phyloP scores from a whole-genome alignment of 1,284 basidiomycete species.

The Hemileccinum hortonii region DNA sequence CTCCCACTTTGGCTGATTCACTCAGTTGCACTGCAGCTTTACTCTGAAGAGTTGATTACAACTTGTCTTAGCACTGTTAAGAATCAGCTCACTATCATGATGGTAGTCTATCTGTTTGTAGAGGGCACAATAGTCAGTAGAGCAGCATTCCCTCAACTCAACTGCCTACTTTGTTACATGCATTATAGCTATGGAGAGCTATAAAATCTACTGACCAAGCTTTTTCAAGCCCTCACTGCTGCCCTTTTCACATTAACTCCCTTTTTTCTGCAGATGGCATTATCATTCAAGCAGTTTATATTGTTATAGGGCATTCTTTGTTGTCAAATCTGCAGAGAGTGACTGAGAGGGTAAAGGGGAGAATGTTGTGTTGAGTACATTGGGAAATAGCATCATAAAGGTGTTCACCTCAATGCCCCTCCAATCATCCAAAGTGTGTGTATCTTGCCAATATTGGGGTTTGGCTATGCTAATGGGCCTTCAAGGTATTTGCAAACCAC shows the following conservation, averaged over 20 bases:
- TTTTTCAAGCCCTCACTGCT: conserved; percentile 65
- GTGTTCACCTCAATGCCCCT: conserved; percentile 78
- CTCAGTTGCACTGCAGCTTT: conserved; percentile 51
- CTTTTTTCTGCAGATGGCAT: conserved; percentile 67
- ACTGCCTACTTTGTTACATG: conserved; percentile 50
- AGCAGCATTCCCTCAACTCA: conserved; percentile 49
- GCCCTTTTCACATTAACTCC: conserved; percentile 64
- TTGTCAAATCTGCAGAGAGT: conserved; percentile 60
- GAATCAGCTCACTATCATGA: conserved; percentile 74
- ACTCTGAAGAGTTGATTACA: conserved; percentile 89
- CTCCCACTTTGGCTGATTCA: not conserved
- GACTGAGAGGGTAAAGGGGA: conserved; percentile 56
- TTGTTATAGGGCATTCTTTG: conserved; percentile 90
- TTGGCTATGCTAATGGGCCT: conserved; percentile 5
- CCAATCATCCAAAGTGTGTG: conserved; percentile 80
- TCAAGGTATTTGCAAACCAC: conserved; percentile 85
- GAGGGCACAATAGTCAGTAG: conserved; percentile 60
- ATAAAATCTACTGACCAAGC: conserved; percentile 59
- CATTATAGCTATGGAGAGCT: conserved; percentile 42
- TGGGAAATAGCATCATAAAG: conserved; percentile 75
- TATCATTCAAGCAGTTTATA: conserved; percentile 88
- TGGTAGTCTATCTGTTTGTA: conserved; percentile 84
- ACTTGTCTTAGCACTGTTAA: conserved; percentile 76
- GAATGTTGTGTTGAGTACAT: conserved; percentile 55
- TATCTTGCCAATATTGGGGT: conserved; percentile 9